Percentiles rank a stretch among this genome's conserved stretches.
phyloP scores from a whole-genome alignment of 495 filamentous ascomycete species.

The Tuber indicum region DNA sequence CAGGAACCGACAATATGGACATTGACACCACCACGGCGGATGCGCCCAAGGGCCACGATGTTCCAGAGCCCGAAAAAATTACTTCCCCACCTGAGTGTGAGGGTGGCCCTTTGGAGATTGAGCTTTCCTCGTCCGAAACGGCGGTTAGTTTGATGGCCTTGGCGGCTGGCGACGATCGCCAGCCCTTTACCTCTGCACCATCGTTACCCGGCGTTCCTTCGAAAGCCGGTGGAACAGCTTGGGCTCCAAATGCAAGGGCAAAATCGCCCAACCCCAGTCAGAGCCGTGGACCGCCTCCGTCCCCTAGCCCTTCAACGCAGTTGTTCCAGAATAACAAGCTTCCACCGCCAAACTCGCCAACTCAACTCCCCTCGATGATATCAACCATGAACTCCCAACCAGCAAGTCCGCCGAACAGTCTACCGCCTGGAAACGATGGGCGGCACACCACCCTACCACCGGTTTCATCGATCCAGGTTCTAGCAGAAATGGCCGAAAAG shows the following conservation, averaged over 20 bases:
- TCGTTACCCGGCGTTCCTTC: conserved; percentile 17
- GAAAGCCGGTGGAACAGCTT: conserved; percentile 13
- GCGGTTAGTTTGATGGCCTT: conserved; percentile 37
- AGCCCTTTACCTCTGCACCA: conserved; percentile 22
- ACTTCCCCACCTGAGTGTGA: not conserved
- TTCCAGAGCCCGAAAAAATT: not conserved
- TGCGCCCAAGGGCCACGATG: not conserved
- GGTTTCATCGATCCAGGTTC: conserved; percentile 39
- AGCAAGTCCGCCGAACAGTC: conserved; percentile 25
- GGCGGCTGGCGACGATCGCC: conserved; percentile 36
- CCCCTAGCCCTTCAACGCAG: conserved; percentile 30
- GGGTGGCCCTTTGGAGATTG: conserved; percentile 23
- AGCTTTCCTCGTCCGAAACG: conserved; percentile 33
- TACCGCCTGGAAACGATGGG: conserved; percentile 30
- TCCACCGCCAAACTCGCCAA: conserved; percentile 26
- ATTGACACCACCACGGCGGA: conserved; percentile 18
- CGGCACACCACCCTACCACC: conserved; percentile 38
- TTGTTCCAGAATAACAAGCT: conserved; percentile 29
- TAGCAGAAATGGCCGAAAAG: conserved; percentile 40
- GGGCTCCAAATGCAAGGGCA: conserved; percentile 30
- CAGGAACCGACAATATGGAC: conserved; percentile 33
- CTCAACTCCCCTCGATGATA: conserved; percentile 35
- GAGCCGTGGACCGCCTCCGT: conserved; percentile 26
- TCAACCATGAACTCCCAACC: conserved; percentile 26
- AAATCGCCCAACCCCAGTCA: conserved; percentile 19